Conservation (phyloP, 352 stramenopile genomes). For the Globisporangium abappressorium region DNA sequence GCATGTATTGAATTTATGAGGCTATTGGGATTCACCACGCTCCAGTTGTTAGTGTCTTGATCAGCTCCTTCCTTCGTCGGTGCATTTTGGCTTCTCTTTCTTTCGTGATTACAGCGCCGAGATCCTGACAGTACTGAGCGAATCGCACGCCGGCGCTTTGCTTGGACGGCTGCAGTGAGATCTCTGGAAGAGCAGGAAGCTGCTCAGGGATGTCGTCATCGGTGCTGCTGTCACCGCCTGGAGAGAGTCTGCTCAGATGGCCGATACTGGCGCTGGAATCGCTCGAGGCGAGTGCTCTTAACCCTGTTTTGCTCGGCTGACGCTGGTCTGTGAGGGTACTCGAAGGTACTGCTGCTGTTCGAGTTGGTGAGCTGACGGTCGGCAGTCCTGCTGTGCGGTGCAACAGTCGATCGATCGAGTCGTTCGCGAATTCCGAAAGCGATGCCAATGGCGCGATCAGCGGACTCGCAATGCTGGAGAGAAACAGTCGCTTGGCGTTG, state of each 20-base stretch:
- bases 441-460: neutral
- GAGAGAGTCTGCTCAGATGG: neutral
- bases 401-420: slow-evolving; percentile 15
- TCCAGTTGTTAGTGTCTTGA: slow-evolving; percentile 35
- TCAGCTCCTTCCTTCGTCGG: slow-evolving; percentile 41
- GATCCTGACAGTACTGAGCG: slow-evolving; percentile 23
- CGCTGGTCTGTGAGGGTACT: neutral
- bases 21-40: slow-evolving; percentile 18
- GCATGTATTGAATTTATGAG: slow-evolving; percentile 5
- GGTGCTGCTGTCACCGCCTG: neutral
- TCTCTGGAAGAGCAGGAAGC: slow-evolving; percentile 8
- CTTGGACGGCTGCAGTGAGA: slow-evolving; percentile 18
- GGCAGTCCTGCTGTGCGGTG: slow-evolving; percentile 7
- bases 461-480: slow-evolving; percentile 16
- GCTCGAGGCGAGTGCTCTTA: slow-evolving; percentile 1
- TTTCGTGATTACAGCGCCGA: slow-evolving; percentile 15
- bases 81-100: slow-evolving; percentile 38
- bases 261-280: slow-evolving; percentile 3
- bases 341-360: neutral
- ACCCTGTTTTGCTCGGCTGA: neutral
- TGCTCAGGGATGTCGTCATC: neutral
- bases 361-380: neutral
- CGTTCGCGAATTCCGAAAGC: neutral
- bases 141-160: slow-evolving; percentile 21
- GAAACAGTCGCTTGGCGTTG: slow-evolving; percentile 31